Conservation (phyloP, 768 basidiomycete genomes). For the Phylloporus sp. region DNA sequence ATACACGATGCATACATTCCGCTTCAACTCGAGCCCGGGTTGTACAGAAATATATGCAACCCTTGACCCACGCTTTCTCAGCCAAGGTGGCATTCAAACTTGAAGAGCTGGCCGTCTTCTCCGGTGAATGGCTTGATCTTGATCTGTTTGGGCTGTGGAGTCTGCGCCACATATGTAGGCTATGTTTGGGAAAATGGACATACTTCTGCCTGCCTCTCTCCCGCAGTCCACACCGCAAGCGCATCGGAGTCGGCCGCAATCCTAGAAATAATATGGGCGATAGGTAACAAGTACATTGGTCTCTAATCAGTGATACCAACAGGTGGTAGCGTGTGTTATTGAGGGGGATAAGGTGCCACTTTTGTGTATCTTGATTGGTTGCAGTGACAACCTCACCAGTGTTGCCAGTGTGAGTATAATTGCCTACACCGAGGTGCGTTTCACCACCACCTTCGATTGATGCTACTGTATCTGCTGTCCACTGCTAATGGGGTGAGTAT, state of each 20-base stretch:
- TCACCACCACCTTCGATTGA: not conserved
- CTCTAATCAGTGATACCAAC: not conserved
- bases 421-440: not conserved
- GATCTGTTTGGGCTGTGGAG: not conserved
- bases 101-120: not conserved
- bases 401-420: not conserved
- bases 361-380: not conserved
- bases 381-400: not conserved
- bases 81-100: too few relatives aligned
- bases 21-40: too few relatives aligned
- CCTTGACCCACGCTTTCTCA: too few relatives aligned
- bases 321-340: not conserved
- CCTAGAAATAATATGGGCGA: not conserved
- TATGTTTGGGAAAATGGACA: not conserved
- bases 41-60: too few relatives aligned
- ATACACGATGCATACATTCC: too few relatives aligned
- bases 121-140: not conserved
- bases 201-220: not conserved
- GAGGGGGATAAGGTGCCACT: not conserved
- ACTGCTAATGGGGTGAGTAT: not conserved
- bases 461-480: not conserved
- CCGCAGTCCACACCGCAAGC: not conserved
- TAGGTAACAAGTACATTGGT: not conserved
- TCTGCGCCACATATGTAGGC: not conserved
- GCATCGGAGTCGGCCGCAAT: not conserved